These are phyloP conservation scores for Elongisporangium anandrum DNA, from an alignment of 352 stramenopile species.

Conservation along the genomic window DNA sequence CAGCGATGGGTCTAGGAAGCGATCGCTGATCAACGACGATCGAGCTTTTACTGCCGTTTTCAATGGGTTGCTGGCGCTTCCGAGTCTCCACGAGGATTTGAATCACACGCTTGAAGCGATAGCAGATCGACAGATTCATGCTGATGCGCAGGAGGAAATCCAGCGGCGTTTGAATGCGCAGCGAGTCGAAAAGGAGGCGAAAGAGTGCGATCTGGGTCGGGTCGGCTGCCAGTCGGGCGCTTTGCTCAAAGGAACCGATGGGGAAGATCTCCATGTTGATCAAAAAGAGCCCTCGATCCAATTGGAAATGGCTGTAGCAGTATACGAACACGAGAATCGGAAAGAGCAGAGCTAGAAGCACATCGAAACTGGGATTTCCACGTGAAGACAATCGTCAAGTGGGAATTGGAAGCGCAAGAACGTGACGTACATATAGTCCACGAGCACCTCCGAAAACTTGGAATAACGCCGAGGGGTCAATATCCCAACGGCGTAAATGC, in stretches of 20 bases:
- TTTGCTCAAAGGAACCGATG: conserved; percentile 25
- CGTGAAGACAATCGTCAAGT: background rate
- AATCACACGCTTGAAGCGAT: conserved; percentile 32
- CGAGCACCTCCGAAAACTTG: conserved; percentile 25
- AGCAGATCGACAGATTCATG: conserved; percentile 30
- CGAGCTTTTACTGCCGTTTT: no score
- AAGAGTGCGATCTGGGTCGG: conserved; percentile 25
- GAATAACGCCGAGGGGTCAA: conserved; percentile 10
- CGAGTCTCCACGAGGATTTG: conserved; percentile 21
- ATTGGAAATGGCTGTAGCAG: conserved; percentile 19
- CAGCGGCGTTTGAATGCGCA: conserved; percentile 18
- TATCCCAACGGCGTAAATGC: conserved; percentile 18
- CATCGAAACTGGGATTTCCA: conserved; percentile 15
- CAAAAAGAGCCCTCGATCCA: conserved; percentile 16
- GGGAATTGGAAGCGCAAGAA: background rate
- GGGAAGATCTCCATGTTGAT: conserved; percentile 22
- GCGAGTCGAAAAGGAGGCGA: conserved; percentile 22
- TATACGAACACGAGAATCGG: conserved; percentile 20
- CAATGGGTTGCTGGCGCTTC: conserved; percentile 3
- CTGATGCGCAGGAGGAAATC: conserved; percentile 29
- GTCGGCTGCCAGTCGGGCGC: conserved; percentile 19
- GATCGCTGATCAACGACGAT: background rate
- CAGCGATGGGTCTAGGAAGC: background rate
- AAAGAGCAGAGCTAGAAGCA: conserved; percentile 22
- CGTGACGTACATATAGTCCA: conserved; percentile 18